Percentiles rank a stretch among this genome's conserved stretches.
These are phyloP conservation scores for Sclerotiophoma versabilis DNA, from an alignment of 2,329 filamentous ascomycete species.

Conservation along the genomic window DNA sequence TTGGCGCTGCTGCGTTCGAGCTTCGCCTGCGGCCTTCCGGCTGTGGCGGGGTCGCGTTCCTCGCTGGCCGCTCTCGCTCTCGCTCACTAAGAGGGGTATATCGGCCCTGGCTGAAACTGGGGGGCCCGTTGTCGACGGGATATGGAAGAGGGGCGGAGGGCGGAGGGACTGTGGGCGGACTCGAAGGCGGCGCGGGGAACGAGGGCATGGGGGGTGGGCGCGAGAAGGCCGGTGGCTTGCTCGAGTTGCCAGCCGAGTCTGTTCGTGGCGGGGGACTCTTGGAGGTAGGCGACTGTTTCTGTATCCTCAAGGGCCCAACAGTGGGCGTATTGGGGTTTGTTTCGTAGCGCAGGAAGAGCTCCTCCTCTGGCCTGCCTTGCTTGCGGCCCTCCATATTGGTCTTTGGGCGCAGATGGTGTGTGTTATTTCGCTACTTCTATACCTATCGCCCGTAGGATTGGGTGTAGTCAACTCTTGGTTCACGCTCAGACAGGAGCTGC, in stretches of 20 bases:
- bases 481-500: slow-evolving; percentile 10
- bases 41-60: slow-evolving; percentile 45
- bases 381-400: slow-evolving; percentile 55
- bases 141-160: slow-evolving; percentile 55
- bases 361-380: slow-evolving; percentile 76
- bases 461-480: slow-evolving; percentile 10
- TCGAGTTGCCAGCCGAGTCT: slow-evolving; percentile 71
- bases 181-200: slow-evolving; percentile 69
- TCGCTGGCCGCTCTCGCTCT: slow-evolving; percentile 45
- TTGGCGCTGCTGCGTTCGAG: slow-evolving; percentile 39
- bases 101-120: slow-evolving; percentile 31
- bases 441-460: not conserved
- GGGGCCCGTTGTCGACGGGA: slow-evolving; percentile 54
- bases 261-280: slow-evolving; percentile 59
- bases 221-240: slow-evolving; percentile 44
- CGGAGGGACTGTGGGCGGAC: slow-evolving; percentile 51
- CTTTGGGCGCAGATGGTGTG: slow-evolving; percentile 3
- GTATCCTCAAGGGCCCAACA: slow-evolving; percentile 83
- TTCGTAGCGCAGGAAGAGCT: slow-evolving; percentile 74
- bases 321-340: slow-evolving; percentile 71
- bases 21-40: slow-evolving; percentile 37
- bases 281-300: slow-evolving; percentile 69
- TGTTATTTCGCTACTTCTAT: not conserved
- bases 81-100: slow-evolving; percentile 49
- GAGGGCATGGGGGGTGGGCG: slow-evolving; percentile 59